Conservation (phyloP, 257 asterid species). For the Solanum clarkiae region DNA sequence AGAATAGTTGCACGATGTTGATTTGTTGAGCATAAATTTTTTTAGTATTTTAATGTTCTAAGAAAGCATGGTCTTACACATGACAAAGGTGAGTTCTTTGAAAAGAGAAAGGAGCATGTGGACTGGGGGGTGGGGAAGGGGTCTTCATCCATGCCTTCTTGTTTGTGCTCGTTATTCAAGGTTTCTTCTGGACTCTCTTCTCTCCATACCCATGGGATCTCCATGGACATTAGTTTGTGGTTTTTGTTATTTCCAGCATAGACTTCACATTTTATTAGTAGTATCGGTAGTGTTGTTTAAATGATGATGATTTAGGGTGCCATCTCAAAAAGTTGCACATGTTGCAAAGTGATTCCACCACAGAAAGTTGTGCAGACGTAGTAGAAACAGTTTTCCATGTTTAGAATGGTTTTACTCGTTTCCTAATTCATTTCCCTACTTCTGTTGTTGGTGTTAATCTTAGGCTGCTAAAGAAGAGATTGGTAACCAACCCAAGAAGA, state of each 20-base stretch:
- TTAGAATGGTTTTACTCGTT: not conserved
- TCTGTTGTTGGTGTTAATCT: not conserved
- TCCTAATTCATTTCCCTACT: not conserved
- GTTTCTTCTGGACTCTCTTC: not conserved
- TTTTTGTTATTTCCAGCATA: not conserved
- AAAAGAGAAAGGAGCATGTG: not conserved
- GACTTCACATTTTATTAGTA: not conserved
- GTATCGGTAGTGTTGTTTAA: not conserved
- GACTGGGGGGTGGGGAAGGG: not conserved
- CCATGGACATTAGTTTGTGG: not conserved
- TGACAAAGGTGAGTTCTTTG: not conserved
- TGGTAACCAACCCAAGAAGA: conserved; percentile 61
- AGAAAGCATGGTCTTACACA: not conserved
- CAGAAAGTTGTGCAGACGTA: not conserved
- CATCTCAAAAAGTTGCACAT: not conserved
- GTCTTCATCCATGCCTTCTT: not conserved
- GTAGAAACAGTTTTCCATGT: not conserved
- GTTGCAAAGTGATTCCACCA: not conserved
- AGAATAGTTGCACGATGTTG: not conserved
- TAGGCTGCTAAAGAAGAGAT: conserved; percentile 91
- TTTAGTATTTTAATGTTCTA: not conserved
- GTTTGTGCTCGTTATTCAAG: not conserved
- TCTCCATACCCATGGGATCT: not conserved
- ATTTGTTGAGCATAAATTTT: not conserved
- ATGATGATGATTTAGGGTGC: not conserved